A percentile compares a stretch with the other conserved stretches of the same genome.
Evolutionary conservation across 2,329 filamentous ascomycete species (phyloP).

Genomic region (Phaeosphaeria sp.): DNA sequence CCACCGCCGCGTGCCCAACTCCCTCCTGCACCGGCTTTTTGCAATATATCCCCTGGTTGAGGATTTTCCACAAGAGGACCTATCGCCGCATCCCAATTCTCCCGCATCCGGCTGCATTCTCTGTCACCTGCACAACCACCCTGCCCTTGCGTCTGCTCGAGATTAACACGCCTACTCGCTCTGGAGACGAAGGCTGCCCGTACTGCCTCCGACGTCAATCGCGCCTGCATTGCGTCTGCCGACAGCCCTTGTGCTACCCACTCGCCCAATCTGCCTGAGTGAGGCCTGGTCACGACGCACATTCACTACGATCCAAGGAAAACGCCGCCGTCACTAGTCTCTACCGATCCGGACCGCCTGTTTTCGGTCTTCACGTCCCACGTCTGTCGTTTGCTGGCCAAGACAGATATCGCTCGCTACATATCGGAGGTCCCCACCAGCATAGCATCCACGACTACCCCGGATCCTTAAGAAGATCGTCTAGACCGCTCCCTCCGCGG

Average conservation of each 20-base stretch:
- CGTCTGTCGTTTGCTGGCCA: constrained; percentile 49
- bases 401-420: constrained; percentile 44
- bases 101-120: constrained; percentile 30
- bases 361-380: constrained; percentile 25
- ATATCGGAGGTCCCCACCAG: constrained; percentile 29
- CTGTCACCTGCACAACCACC: constrained; percentile 33
- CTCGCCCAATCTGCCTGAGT: constrained; percentile 34
- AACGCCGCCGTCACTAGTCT: constrained; percentile 9
- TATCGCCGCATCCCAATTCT: constrained; percentile 31
- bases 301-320: constrained; percentile 18
- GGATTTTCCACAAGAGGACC: constrained; percentile 22
- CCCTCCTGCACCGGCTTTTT: constrained; percentile 34
- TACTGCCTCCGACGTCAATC: constrained; percentile 23
- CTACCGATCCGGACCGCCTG: constrained; percentile 14
- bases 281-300: constrained; percentile 34
- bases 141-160: constrained; percentile 41
- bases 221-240: constrained; percentile 27
- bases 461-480: constrained; percentile 27
- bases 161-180: constrained; percentile 38
- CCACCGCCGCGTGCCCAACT: constrained; percentile 24
- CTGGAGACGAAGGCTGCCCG: constrained; percentile 25
- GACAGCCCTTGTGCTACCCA: constrained; percentile 25
- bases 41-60: constrained; percentile 40
- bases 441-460: constrained; percentile 21
- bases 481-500: constrained; percentile 23